Evolutionary conservation across 805 yeast genomes (phyloP), one percentile per base, ranked within the genome.

Genomic region (Yarrowia sp.): DNA sequence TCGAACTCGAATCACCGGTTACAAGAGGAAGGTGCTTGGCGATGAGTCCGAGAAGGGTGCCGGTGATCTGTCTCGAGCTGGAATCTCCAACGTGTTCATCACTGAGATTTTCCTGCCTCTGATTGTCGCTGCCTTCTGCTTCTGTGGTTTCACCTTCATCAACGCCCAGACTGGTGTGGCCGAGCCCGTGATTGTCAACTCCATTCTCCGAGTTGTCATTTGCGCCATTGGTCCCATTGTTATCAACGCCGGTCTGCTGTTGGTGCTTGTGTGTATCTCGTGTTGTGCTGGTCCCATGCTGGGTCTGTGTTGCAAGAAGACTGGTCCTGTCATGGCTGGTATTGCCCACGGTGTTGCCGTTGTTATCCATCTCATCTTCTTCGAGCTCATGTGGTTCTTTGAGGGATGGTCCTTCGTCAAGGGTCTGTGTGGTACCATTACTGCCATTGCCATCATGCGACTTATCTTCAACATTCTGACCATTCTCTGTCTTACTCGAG

Each of bases 271-370:
- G 74, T 92, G 86, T 74, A 77, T 93, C 79, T 90, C 98, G 15
- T 95, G 99, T 82, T 95, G 98, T 84, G 91, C 97, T 36, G 99
- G 99, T 78, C 99, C 99, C 73, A 74, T 94, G 76, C 86, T 94
- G 72, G 95, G 95, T 69, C 79, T 93, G 81, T 94, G 99, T 81
- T 94, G 98, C 83, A 93, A 93, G 86, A 89, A 90, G 84, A 93
- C 98, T 63, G 97, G 97, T 81, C 89, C 97, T 12, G 96, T 92
- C 47, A 87, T 87, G 81, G 99, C 99, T 46, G 97, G 91, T 75
- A 80, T 95, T 77, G 97, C 98, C 20, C 99, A 95, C 76, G 98
- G 97, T 81, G 83, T 91, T 74, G 92, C 98, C 17, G 98, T 96
- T 67, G 79, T 96, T 74, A 82, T 92, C 72, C 96, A 94, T 82